Percentiles rank a stretch among this genome's conserved stretches.
Evolutionary conservation across 345 rosid species (phyloP).

Genomic region (Erucastrum elatum): DNA sequence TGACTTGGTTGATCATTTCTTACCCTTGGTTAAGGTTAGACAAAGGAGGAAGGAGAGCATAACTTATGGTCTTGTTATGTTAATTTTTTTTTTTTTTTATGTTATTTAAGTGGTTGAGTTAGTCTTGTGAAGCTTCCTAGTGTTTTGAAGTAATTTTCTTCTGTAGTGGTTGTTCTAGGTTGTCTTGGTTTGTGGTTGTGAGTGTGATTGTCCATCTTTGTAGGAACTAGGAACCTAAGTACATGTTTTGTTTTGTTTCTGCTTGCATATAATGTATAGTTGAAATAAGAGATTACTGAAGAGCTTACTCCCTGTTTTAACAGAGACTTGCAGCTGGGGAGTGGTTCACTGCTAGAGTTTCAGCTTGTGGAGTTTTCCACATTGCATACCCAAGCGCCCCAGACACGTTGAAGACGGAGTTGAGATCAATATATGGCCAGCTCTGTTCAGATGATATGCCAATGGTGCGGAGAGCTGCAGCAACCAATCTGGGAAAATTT

Average conservation of each 20-base stretch:
- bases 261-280: too few relatives aligned
- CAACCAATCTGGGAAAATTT: constrained; percentile 74
- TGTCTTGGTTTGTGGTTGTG: not conserved
- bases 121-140: too few relatives aligned
- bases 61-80: too few relatives aligned
- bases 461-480: constrained; percentile 88
- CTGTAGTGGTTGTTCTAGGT: not conserved
- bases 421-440: constrained; percentile 60
- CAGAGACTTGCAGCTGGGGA: constrained; percentile 82
- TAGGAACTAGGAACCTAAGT: constrained; percentile 5
- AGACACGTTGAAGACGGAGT: constrained; percentile 57
- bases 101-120: too few relatives aligned
- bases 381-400: constrained; percentile 76
- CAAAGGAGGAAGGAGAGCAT: not conserved
- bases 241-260: too few relatives aligned
- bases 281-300: not conserved
- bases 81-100: too few relatives aligned
- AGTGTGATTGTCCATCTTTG: not conserved
- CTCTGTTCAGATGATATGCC: constrained; percentile 91
- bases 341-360: constrained; percentile 84
- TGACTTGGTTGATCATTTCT: constrained; percentile 64
- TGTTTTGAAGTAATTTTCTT: too few relatives aligned
- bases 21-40: constrained; percentile 65
- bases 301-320: not conserved
- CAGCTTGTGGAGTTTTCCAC: constrained; percentile 78